A percentile compares a stretch with the other conserved stretches of the same genome.
Evolutionary conservation across 805 yeast species (phyloP).

Genomic region (Dipodascus albidus): DNA sequence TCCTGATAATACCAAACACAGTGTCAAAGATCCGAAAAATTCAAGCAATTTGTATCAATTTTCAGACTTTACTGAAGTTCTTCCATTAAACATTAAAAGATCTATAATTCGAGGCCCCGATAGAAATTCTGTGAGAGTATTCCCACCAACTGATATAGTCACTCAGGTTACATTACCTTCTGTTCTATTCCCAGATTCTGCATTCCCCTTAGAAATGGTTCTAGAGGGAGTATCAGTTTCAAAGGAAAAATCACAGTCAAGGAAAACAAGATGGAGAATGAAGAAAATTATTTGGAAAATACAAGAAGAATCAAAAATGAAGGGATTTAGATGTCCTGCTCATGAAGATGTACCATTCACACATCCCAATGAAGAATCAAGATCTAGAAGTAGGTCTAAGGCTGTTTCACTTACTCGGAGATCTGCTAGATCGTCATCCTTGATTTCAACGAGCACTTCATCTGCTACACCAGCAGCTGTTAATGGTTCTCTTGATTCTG

Average conservation of each 20-base stretch:
- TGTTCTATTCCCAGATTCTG: slow-evolving; percentile 78
- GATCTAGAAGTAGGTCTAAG: not conserved
- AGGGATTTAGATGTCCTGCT: slow-evolving; percentile 41
- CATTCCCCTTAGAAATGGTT: slow-evolving; percentile 72
- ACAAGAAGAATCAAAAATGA: slow-evolving; percentile 67
- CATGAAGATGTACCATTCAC: slow-evolving; percentile 32
- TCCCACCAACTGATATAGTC: slow-evolving; percentile 89
- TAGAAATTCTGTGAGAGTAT: slow-evolving; percentile 75
- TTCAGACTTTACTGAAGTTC: slow-evolving; percentile 29
- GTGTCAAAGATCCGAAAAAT: slow-evolving; percentile 19
- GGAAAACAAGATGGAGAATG: slow-evolving; percentile 73
- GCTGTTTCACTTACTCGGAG: not conserved
- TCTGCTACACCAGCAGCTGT: slow-evolving; percentile 12
- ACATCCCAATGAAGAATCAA: slow-evolving; percentile 4
- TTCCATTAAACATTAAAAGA: slow-evolving; percentile 66
- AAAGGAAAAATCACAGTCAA: slow-evolving; percentile 15
- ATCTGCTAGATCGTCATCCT: slow-evolving; percentile 6
- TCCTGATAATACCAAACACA: slow-evolving; percentile 11
- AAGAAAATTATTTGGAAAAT: slow-evolving; percentile 80
- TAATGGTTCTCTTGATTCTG: not conserved
- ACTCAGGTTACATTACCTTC: slow-evolving; percentile 83
- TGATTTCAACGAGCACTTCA: slow-evolving; percentile 3
- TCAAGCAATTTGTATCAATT: slow-evolving; percentile 14
- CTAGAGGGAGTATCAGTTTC: slow-evolving; percentile 42
- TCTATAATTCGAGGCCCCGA: slow-evolving; percentile 75